Evolutionary conservation across 768 basidiomycete species (phyloP), one percentile per base, ranked within the genome.

Genomic region (Mycena galopus): DNA sequence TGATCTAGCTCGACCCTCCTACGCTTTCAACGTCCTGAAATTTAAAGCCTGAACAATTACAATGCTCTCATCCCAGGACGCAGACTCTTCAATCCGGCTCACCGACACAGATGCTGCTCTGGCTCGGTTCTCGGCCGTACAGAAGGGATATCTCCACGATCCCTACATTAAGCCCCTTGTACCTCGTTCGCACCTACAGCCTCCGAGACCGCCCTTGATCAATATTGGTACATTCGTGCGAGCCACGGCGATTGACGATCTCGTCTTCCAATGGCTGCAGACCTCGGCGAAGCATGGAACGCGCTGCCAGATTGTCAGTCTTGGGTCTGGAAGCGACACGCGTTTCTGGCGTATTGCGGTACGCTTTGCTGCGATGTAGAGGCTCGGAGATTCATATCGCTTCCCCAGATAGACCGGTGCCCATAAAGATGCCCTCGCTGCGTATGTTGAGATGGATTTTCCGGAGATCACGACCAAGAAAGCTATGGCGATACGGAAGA

Each of bases 311-410:
- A 92, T 99, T 65, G 89, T 99, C n/a, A 97, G 95, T 81, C 81
- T 98, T 33, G 98, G 98, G 0, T 94, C 97, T 2, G 98, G 98
- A 27, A 98, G 95, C 77, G 98, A 99, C 83, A 96, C 96, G 3
- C 86, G 98, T 64, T 99, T 94, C 80, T 99, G 97, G 96, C 87
- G 96, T 67, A 84, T 97, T 76, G 88, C 87, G 84, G 96, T 95
- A 83, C 83, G 93, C 88, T 50, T 55, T 65, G 25, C n/a, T 29
- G 56, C 39, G 33, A 21, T 59, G 63, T 44, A 27, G 65, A 42
- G 16, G 74, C 12, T 56, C 12, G 37, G 39, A 59, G 29, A 77
- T 23, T 76, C 3, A 74, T 71, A 33, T 3, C 32, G 53, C 35
- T 59, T 21, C 61, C 76, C 72, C 76, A 81, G 81, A 71, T 83